These are phyloP conservation scores for Bruguiera gymnorhiza DNA, from an alignment of 345 rosid genomes.

Conservation along the genomic window DNA sequence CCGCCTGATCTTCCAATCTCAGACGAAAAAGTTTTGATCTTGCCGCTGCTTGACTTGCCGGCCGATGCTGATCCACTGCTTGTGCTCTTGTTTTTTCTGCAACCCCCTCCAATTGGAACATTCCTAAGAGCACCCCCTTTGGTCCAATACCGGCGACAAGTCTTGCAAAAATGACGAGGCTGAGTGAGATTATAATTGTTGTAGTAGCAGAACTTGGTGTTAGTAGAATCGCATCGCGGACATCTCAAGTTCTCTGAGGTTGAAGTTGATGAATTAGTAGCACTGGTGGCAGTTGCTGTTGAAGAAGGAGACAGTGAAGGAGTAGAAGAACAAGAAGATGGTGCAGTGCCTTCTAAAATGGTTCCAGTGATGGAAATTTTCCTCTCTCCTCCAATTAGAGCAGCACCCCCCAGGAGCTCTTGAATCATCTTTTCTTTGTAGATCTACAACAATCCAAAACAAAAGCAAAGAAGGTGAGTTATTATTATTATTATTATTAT, in stretches of 20 bases:
- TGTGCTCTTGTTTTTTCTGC: slow-evolving; percentile 59
- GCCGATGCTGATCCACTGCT: slow-evolving; percentile 26
- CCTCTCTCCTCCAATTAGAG: slow-evolving; percentile 43
- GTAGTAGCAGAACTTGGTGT: slow-evolving; percentile 81
- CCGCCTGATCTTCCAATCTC: slow-evolving; percentile 49
- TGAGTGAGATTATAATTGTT: slow-evolving; percentile 81
- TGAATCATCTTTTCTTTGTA: slow-evolving; percentile 59
- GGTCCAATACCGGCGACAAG: slow-evolving; percentile 87
- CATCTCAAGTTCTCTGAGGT: slow-evolving; percentile 49
- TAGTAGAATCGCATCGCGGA: slow-evolving; percentile 67
- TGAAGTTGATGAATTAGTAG: slow-evolving; percentile 29
- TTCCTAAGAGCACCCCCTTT: slow-evolving; percentile 73
- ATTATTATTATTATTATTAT: no score
- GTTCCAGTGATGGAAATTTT: slow-evolving; percentile 36
- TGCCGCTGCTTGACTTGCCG: slow-evolving; percentile 29
- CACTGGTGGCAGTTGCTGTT: slow-evolving; percentile 2
- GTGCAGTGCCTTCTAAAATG: slow-evolving; percentile 45
- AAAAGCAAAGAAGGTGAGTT: slow-evolving; percentile 36
- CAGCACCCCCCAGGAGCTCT: slow-evolving; percentile 55
- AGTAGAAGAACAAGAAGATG: slow-evolving; percentile 30
- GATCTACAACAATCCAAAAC: slow-evolving; percentile 68
- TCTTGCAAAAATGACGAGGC: slow-evolving; percentile 87
- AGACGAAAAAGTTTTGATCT: slow-evolving; percentile 41
- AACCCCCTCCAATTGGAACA: slow-evolving; percentile 77
- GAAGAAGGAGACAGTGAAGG: slow-evolving; percentile 23